Percentiles rank a stretch among this genome's conserved stretches.
phyloP scores from a whole-genome alignment of 2,329 filamentous ascomycete genomes.

The Fusarium sp. region DNA sequence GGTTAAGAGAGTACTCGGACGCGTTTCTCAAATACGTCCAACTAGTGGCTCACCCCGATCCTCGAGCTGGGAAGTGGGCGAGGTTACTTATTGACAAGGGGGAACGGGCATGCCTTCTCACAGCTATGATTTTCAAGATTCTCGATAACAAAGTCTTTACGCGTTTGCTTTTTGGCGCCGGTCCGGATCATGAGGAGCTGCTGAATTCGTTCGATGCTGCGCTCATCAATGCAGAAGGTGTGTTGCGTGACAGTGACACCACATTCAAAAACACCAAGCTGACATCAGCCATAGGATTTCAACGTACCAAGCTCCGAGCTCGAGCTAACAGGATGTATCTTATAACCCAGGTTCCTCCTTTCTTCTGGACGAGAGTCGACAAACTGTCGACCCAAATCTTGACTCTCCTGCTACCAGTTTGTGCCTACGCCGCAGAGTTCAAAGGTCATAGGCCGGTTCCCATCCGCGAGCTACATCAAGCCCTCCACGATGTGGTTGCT shows the following conservation, averaged over 20 bases:
- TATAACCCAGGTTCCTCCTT: slow-evolving; percentile 38
- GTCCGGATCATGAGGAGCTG: slow-evolving; percentile 35
- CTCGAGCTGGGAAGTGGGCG: slow-evolving; percentile 44
- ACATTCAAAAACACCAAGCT: background rate
- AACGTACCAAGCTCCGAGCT: slow-evolving; percentile 44
- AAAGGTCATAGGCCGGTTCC: slow-evolving; percentile 13
- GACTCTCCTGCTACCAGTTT: slow-evolving; percentile 43
- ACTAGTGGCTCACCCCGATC: slow-evolving; percentile 46
- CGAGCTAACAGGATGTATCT: slow-evolving; percentile 44
- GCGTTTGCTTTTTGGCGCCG: slow-evolving; percentile 49
- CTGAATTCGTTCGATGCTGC: slow-evolving; percentile 41
- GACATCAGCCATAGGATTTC: slow-evolving; percentile 44
- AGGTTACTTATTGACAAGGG: slow-evolving; percentile 39
- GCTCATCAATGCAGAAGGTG: slow-evolving; percentile 47
- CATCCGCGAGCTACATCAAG: slow-evolving; percentile 35
- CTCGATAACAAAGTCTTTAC: slow-evolving; percentile 46
- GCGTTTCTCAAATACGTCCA: slow-evolving; percentile 44
- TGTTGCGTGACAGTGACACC: slow-evolving; percentile 9
- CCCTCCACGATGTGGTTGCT: slow-evolving; percentile 47
- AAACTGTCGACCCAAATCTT: slow-evolving; percentile 39
- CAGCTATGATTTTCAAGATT: slow-evolving; percentile 47
- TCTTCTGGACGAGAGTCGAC: slow-evolving; percentile 52
- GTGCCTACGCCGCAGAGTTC: slow-evolving; percentile 32
- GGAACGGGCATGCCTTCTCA: slow-evolving; percentile 44
- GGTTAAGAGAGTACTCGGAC: slow-evolving; percentile 35